Evolutionary conservation across 805 yeast genomes (phyloP).

Genomic region (Saccharomycopsis capsularis): DNA sequence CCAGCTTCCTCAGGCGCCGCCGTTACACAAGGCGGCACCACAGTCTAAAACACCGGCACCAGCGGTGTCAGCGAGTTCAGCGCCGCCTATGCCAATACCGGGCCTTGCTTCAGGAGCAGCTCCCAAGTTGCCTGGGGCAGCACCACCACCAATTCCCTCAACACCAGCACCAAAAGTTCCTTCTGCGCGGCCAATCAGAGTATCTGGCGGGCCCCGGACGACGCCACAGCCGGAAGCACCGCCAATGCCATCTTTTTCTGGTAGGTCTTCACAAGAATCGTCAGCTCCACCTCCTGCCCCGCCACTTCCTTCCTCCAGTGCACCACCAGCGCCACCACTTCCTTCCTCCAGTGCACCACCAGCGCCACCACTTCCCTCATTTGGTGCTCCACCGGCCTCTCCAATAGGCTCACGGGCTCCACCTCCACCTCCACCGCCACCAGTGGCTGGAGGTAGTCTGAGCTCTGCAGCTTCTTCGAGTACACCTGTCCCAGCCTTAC

Average conservation of each 20-base stretch:
- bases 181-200: conserved; percentile 16
- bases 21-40: conserved; percentile 22
- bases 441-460: conserved; percentile 20
- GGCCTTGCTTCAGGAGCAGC: conserved; percentile 13
- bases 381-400: conserved; percentile 19
- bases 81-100: conserved; percentile 18
- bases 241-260: conserved; percentile 15
- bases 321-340: conserved; percentile 24
- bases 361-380: conserved; percentile 23
- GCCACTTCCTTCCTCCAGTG: conserved; percentile 25
- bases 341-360: conserved; percentile 24
- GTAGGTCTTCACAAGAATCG: conserved; percentile 4
- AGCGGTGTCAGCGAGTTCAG: conserved; percentile 8
- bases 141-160: conserved; percentile 19
- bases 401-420: conserved; percentile 9
- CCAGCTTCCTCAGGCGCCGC: conserved; percentile 23
- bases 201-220: conserved; percentile 19
- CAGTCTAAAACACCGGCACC: background rate
- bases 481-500: conserved; percentile 24
- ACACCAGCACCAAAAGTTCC: conserved; percentile 19
- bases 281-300: conserved; percentile 26
- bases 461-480: conserved; percentile 23
- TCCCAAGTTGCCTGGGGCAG: conserved; percentile 23
- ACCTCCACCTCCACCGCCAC: conserved; percentile 28
- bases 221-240: conserved; percentile 21